Conservation (phyloP, 2,329 filamentous ascomycete genomes). For the Aspergillus caelatus region DNA sequence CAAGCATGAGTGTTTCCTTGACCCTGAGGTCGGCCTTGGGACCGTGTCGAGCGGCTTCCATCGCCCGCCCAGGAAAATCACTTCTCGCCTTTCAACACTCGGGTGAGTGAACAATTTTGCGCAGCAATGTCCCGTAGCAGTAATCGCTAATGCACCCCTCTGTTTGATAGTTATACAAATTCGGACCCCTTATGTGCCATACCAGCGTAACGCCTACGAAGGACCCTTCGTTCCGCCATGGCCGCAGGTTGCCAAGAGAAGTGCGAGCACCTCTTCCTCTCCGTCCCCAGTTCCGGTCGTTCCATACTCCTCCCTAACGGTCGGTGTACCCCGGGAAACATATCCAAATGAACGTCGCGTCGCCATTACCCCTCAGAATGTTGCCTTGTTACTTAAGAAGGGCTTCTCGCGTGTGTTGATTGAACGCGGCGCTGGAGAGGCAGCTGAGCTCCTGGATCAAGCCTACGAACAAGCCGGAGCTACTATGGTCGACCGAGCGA, state of each 20-base stretch:
- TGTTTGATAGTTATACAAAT: constrained; percentile 20
- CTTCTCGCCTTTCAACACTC: constrained; percentile 20
- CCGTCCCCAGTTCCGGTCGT: constrained; percentile 29
- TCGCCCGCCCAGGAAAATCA: constrained; percentile 25
- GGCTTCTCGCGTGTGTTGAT: constrained; percentile 77
- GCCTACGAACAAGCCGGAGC: constrained; percentile 79
- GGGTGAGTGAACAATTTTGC: constrained; percentile 23
- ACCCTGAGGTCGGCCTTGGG: constrained; percentile 31
- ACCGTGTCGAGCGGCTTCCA: constrained; percentile 27
- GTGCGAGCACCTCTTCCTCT: constrained; percentile 26
- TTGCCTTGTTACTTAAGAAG: constrained; percentile 79
- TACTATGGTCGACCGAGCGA: constrained; percentile 68
- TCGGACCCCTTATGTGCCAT: constrained; percentile 16
- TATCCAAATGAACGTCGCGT: constrained; percentile 79
- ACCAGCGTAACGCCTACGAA: constrained; percentile 11
- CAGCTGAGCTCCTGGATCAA: constrained; percentile 75
- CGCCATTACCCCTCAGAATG: constrained; percentile 82
- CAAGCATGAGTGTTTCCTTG: constrained; percentile 29
- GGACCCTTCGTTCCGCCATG: constrained; percentile 16
- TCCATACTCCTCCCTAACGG: constrained; percentile 72
- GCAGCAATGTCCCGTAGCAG: not conserved
- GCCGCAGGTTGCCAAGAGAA: constrained; percentile 20
- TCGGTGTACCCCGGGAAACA: constrained; percentile 80
- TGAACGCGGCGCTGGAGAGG: constrained; percentile 76
- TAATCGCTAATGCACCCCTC: constrained; percentile 8